Conservation (phyloP, 495 filamentous ascomycete species). For the Podospora anserina region DNA sequence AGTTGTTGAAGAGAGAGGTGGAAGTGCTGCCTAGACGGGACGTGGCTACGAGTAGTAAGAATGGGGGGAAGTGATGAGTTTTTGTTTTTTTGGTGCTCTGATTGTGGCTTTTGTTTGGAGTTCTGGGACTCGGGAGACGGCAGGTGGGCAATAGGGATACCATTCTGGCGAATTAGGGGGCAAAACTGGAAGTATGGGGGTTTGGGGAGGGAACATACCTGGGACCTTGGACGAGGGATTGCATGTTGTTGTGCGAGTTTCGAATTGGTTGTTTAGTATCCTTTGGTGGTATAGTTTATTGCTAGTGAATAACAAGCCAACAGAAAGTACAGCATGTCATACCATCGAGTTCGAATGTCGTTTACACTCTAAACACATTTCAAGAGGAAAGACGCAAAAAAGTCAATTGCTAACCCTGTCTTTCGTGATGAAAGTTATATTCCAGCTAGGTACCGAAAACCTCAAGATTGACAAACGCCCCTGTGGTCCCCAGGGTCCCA, state of each 20-base stretch:
- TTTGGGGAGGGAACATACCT: not conserved
- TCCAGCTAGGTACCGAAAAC: no score
- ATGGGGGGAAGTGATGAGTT: conserved; percentile 17
- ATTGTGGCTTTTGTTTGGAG: not conserved
- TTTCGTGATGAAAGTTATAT: no score
- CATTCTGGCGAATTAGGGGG: not conserved
- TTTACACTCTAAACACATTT: no score
- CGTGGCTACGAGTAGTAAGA: conserved; percentile 32
- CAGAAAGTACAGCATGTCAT: not conserved
- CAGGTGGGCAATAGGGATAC: not conserved
- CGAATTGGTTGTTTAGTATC: not conserved
- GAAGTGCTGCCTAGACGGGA: conserved; percentile 57
- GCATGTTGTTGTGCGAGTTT: not conserved
- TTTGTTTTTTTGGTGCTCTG: not conserved
- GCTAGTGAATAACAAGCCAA: not conserved
- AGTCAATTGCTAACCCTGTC: no score
- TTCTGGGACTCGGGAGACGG: not conserved
- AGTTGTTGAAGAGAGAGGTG: conserved; percentile 69
- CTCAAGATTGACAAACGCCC: not conserved
- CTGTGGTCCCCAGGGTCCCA: not conserved
- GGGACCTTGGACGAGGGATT: not conserved
- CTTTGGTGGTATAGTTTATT: not conserved
- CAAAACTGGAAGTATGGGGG: not conserved
- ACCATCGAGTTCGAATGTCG: no score
- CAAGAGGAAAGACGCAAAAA: no score